phyloP scores from a whole-genome alignment of 2,329 filamentous ascomycete genomes.

The Karstenula rhodostoma region DNA sequence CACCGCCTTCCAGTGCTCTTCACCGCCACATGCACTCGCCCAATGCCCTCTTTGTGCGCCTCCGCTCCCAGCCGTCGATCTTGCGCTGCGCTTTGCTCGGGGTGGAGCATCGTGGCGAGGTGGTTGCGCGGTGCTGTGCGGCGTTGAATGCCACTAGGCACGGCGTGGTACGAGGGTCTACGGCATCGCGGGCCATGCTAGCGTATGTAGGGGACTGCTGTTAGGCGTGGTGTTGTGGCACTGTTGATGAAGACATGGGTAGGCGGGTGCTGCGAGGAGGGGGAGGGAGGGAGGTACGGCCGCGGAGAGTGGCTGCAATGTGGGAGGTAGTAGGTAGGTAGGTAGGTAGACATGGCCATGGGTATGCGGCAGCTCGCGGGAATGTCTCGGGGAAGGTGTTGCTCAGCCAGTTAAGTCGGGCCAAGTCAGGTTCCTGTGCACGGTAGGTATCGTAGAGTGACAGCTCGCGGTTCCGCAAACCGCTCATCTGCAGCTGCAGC shows the following conservation, averaged over 20 bases:
- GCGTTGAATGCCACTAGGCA: neutral
- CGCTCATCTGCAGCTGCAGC: neutral
- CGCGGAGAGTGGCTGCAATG: too few species aligned
- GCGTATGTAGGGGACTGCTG: too few species aligned
- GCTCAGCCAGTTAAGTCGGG: too few species aligned
- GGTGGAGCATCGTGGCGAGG: neutral
- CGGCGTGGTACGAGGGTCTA: neutral
- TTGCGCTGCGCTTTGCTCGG: neutral
- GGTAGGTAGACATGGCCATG: neutral
- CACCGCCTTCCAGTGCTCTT: slow-evolving; percentile 26
- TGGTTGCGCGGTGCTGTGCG: neutral
- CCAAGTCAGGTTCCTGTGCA: too few species aligned
- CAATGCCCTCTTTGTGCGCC: neutral
- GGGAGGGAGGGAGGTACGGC: neutral
- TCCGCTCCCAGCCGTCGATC: neutral
- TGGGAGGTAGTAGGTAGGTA: neutral
- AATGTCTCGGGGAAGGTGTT: neutral
- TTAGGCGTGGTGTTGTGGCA: neutral
- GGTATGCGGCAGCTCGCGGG: neutral
- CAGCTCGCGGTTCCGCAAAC: neutral
- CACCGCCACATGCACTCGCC: slow-evolving; percentile 21
- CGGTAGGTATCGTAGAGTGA: too few species aligned
- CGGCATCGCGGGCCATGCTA: neutral
- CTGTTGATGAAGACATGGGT: neutral
- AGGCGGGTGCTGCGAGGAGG: neutral